A percentile compares a stretch with the other conserved stretches of the same genome.
These are phyloP conservation scores for Cylindrodendrum hubeiense DNA, from an alignment of 2,329 filamentous ascomycete genomes.

Conservation along the genomic window DNA sequence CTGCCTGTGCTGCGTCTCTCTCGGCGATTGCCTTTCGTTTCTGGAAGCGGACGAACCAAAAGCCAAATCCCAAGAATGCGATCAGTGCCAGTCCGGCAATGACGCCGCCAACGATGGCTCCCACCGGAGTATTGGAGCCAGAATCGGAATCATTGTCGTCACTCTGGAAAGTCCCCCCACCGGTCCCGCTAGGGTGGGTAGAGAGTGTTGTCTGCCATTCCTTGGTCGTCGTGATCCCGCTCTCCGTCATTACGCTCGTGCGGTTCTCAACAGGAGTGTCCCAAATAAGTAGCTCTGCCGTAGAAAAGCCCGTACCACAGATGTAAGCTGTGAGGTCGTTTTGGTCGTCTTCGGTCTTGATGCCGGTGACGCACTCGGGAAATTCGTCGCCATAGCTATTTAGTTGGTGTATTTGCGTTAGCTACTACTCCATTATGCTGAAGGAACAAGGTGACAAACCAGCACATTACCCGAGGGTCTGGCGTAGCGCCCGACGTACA, in stretches of 20 bases:
- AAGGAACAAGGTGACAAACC: not conserved
- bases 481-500: not conserved
- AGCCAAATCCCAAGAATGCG: slow-evolving; percentile 6
- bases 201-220: not conserved
- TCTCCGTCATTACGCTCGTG: slow-evolving; percentile 2
- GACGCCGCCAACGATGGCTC: slow-evolving; percentile 16
- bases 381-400: not conserved
- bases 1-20: not conserved
- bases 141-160: not conserved
- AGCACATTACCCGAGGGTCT: not conserved
- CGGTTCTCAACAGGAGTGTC: not conserved
- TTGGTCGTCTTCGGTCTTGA: slow-evolving; percentile 1
- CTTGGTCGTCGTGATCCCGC: not conserved
- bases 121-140: not conserved
- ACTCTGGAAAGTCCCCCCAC: not conserved
- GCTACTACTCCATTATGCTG: not conserved
- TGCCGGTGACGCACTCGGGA: slow-evolving; percentile 4
- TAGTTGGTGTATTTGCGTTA: not conserved
- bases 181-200: not conserved
- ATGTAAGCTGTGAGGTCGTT: slow-evolving; percentile 1
- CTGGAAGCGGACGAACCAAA: slow-evolving; percentile 19
- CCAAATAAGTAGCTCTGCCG: not conserved
- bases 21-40: slow-evolving; percentile 14
- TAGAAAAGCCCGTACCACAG: not conserved
- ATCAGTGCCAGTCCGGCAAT: slow-evolving; percentile 10